Percentiles rank a stretch among this genome's conserved stretches.
Conservation (phyloP, 1,284 basidiomycete genomes). For the Cutaneotrichosporon daszewskae region DNA sequence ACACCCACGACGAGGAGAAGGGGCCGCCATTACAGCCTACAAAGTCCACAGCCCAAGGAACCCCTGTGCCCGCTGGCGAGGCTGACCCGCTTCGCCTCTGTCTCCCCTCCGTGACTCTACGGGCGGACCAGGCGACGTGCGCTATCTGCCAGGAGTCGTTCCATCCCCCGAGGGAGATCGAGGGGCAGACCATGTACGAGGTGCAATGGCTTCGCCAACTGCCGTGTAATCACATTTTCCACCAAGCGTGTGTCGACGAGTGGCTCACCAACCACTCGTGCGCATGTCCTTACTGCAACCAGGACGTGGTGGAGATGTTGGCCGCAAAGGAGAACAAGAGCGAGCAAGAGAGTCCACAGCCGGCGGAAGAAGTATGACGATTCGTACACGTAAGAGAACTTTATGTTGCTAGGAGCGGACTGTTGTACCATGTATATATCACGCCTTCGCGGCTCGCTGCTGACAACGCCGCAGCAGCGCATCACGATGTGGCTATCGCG, state of each 20-base stretch:
- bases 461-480: too few species aligned
- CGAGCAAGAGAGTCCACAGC: too few species aligned
- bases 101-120: slow-evolving; percentile 20
- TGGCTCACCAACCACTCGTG: slow-evolving; percentile 31
- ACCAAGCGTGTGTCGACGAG: slow-evolving; percentile 36
- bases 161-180: slow-evolving; percentile 15
- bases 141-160: slow-evolving; percentile 37
- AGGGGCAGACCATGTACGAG: slow-evolving; percentile 21
- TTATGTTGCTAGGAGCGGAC: too few species aligned
- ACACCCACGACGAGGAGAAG: neutral
- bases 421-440: too few species aligned
- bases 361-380: too few species aligned
- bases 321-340: too few species aligned
- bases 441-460: too few species aligned
- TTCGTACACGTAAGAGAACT: too few species aligned
- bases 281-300: slow-evolving; percentile 36
- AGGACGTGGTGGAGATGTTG: slow-evolving; percentile 19
- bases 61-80: slow-evolving; percentile 3
- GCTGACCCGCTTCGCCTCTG: slow-evolving; percentile 16
- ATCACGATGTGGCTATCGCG: too few species aligned
- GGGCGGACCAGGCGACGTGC: slow-evolving; percentile 24
- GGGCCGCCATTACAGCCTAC: too few species aligned
- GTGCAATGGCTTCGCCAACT: slow-evolving; percentile 26
- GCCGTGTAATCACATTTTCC: slow-evolving; percentile 35
- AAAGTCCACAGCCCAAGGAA: slow-evolving; percentile 5